Conservation (phyloP, 352 stramenopile genomes). For the Globisporangium solare region DNA sequence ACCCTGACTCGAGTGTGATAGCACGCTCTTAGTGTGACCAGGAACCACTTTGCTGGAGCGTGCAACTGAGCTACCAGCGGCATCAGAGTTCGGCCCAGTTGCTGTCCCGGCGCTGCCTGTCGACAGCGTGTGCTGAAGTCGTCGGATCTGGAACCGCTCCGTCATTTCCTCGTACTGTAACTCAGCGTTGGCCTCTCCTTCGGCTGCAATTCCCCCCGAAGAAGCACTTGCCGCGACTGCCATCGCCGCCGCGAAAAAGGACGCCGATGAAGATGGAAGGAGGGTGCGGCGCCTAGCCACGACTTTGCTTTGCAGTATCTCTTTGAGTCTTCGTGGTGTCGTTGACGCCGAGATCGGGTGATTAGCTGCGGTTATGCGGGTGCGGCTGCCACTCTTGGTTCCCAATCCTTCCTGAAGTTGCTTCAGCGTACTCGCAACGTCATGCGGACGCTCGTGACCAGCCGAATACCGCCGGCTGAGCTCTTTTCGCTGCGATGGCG, state of each 20-base stretch:
- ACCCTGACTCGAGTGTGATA: background rate
- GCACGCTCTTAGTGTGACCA: too few species aligned
- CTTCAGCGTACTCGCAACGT: too few species aligned
- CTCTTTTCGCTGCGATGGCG: background rate
- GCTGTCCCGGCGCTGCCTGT: background rate
- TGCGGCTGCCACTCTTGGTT: too few species aligned
- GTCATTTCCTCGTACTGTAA: slow-evolving; percentile 22
- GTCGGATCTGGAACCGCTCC: slow-evolving; percentile 8
- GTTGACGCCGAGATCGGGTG: background rate
- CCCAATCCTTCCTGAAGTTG: too few species aligned
- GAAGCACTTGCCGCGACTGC: background rate
- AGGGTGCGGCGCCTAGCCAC: background rate
- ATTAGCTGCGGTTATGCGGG: background rate
- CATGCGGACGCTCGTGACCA: too few species aligned
- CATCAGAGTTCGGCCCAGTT: background rate
- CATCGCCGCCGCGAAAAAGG: background rate
- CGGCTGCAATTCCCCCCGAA: background rate
- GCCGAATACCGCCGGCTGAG: slow-evolving; percentile 7
- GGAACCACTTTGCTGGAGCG: background rate
- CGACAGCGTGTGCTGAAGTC: background rate
- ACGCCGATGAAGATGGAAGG: background rate
- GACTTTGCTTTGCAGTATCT: background rate
- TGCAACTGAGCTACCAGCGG: background rate
- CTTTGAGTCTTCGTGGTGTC: background rate
- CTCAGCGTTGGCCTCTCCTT: background rate